Base-by-base conservation (phyloP, 2,329 filamentous ascomycete genomes). In the Exophiala sideris region DNA sequence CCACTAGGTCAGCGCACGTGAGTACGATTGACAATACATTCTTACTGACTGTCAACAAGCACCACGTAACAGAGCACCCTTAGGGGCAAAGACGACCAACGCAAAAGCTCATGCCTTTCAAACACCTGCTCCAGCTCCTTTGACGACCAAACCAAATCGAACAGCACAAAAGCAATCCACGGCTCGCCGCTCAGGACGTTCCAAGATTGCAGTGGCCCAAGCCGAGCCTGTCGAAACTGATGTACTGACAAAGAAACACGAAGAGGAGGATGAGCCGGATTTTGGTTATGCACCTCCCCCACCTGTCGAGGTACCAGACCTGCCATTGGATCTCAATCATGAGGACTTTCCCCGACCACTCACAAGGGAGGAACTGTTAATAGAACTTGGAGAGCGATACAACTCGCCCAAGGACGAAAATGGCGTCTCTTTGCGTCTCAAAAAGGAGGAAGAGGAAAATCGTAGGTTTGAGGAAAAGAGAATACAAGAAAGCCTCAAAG, bases 1-100 rank as follows among this genome's bases (percentile, higher is more conserved):
- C 92, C 92, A 32, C 79, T 88, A 66, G 88, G 91, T 95, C 78
- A 49, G 58, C 80, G 64, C 52, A 50, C n/a, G 18, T 56, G 61
- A 45, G n/a, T 11, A 52, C 40, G 18, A 34, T 20, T 21, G 45
- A 45, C 51, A 53, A 16, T 47, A 57, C 54, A 33, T 3, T 29
- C 24, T 52, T 52, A 21, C 36, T 47, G 33, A 40, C 33, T 24
- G 21, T 40, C 45, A 59, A 52, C 14, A 57, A 86, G 84, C 79
- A 52, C 80, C 85, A 47, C 83, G 84, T 55, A 85, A 78, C 56
- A 85, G 92, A 65, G 91, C 91, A 35, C 88, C 90, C 10, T 76
- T 99, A 45, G 92, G 92, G 33, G 87, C 89, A 78, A 99, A 99
- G 73, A 97, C 92, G 1, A 97, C 94, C 48, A 99, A 99, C 71